Evolutionary conservation across 2,329 filamentous ascomycete genomes (phyloP), one percentile per base, ranked within the genome.

Genomic region (Penicillium digitatum): DNA sequence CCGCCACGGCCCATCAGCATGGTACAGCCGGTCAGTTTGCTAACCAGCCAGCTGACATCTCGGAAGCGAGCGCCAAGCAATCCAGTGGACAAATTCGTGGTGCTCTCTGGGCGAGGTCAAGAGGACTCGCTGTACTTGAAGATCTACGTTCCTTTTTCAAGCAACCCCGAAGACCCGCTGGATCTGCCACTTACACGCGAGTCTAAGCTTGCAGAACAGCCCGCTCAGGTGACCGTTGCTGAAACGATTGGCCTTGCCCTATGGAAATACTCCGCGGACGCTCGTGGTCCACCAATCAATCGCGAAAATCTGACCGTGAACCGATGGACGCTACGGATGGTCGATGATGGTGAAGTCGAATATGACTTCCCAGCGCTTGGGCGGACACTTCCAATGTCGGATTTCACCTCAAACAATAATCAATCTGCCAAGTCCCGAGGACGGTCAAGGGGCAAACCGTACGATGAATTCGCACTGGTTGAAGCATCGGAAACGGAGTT

Each of bases 361-460:
- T 84, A 82, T 63, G 84, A 87, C 63, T 87, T 87, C 59, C 83
- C 84, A 6, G 78, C 84, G 0, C 70, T 87, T 31, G 78, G 76
- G 10, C 77, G 83, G 32, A 81, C 79, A 22, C 78, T 81, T 59
- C 79, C 82, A 0, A 78, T 87, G 51, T 78, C 79, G 3, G 84
- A 87, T 63, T 87, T 87, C 63, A 85, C 84, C 0, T 85, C 82
- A 2, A 87, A 87, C 71, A 87, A 87, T 67, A 86, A 85, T 60
- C 78, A 83, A 38, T 81, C 81, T 27, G 81, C 70, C 24, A 73
- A 70, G 16, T 63, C 79, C 48, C 77, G 84, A 50, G 79, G 81
- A 6, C 74, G 84, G 48, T 79, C 81, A 40, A 75, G 84, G 55
- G 84, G 85, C 42, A 86, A 85, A 66, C 82, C 82, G 1, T 87